These are phyloP conservation scores for Nakataea oryzae DNA, from an alignment of 2,329 filamentous ascomycete species.

Conservation along the genomic window DNA sequence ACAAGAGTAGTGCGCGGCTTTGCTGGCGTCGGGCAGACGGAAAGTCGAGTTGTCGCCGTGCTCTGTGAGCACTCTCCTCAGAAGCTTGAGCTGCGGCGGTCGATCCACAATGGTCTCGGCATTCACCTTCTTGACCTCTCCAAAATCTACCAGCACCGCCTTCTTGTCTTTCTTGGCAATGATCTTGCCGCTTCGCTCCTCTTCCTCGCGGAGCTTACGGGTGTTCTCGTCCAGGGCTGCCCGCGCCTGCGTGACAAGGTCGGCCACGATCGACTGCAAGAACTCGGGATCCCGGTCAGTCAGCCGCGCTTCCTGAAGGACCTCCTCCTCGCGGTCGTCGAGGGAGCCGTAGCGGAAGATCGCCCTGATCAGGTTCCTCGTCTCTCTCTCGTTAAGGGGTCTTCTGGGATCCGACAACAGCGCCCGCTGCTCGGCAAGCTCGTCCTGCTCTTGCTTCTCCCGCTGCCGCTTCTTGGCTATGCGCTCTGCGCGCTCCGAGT, in stretches of 20 bases:
- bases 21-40: constrained; percentile 82
- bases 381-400: constrained; percentile 87
- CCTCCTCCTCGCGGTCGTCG: constrained; percentile 77
- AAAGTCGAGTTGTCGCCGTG: constrained; percentile 66
- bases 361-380: constrained; percentile 79
- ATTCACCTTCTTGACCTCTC: constrained; percentile 88
- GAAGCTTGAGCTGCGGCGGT: constrained; percentile 75
- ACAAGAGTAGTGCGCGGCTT: constrained; percentile 83
- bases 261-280: constrained; percentile 63
- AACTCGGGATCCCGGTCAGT: constrained; percentile 73
- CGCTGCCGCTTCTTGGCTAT: constrained; percentile 56
- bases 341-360: constrained; percentile 87
- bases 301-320: constrained; percentile 78
- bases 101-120: constrained; percentile 91
- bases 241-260: constrained; percentile 53
- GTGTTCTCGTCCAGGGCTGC: constrained; percentile 56
- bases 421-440: constrained; percentile 63
- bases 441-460: constrained; percentile 59
- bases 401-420: constrained; percentile 74
- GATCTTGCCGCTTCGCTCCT: constrained; percentile 70
- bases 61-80: constrained; percentile 63
- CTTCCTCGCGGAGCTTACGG: constrained; percentile 65
- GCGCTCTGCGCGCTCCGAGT: constrained; percentile 51
- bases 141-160: constrained; percentile 89
- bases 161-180: constrained; percentile 97